A percentile compares a stretch with the other conserved stretches of the same genome.
Conservation (phyloP, 169 alveolate genomes). For the Ichthyophthirius multifiliis region DNA sequence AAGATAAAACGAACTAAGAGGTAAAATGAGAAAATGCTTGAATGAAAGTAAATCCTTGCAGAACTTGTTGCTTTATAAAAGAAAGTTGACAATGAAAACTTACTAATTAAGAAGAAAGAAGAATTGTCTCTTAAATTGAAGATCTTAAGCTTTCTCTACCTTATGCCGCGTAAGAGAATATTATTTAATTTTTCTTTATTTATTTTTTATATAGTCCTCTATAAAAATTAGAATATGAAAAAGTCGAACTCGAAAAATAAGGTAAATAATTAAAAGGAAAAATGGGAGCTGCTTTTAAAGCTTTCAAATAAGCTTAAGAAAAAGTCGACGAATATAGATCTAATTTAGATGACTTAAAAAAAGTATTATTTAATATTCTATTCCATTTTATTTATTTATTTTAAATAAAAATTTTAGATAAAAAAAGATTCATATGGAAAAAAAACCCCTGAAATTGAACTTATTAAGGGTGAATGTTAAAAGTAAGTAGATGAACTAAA, state of each 20-base stretch:
- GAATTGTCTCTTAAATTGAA: neutral
- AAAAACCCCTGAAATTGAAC: conserved; percentile 2
- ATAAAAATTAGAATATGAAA: neutral
- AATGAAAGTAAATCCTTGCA: neutral
- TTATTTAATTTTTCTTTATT: neutral
- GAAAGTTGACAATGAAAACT: neutral
- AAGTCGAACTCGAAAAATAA: neutral
- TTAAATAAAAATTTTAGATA: neutral
- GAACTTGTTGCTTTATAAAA: neutral
- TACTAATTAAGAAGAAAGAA: neutral
- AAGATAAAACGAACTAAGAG: neutral
- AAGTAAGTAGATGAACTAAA: neutral
- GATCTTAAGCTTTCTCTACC: conserved; percentile 6
- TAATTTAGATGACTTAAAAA: neutral
- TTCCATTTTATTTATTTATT: neutral
- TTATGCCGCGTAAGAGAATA: neutral
- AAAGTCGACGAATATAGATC: neutral
- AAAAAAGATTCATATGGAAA: neutral
- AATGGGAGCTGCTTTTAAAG: neutral
- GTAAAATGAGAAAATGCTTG: neutral
- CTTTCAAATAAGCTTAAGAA: neutral
- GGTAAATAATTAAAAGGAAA: neutral
- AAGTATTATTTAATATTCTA: too few species aligned
- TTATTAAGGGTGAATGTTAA: neutral
- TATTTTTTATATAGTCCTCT: neutral